Conservation (phyloP, 805 yeast genomes). For the Kluyveromyces nonfermentans region DNA sequence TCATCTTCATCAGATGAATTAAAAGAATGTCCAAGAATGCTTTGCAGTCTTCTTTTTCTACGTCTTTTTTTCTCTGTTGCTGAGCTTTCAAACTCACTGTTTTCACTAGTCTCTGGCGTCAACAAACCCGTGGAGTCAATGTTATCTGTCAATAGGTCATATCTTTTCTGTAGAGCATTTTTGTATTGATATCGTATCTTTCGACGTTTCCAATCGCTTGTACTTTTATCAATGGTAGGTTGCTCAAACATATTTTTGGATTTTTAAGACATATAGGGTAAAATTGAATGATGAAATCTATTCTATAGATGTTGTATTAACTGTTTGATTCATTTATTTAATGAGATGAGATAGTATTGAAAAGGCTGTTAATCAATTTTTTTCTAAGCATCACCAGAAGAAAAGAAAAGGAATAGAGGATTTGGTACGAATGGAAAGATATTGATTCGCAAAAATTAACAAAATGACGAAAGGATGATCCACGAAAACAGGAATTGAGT, state of each 20-base stretch:
- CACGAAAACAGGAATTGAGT: no score
- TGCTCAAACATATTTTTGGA: constrained; percentile 20
- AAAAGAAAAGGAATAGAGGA: not conserved
- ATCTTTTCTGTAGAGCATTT: constrained; percentile 14
- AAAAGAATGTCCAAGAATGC: constrained; percentile 15
- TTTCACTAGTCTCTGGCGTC: constrained; percentile 21
- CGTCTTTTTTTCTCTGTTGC: constrained; percentile 8
- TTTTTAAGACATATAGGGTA: not conserved
- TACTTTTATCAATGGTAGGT: constrained; percentile 14
- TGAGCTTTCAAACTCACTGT: constrained; percentile 10
- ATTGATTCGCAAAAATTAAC: no score
- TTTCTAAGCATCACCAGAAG: not conserved
- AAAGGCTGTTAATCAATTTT: not conserved
- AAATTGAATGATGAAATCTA: not conserved
- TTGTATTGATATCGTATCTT: constrained; percentile 24
- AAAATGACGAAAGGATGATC: no score
- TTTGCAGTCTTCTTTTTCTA: constrained; percentile 14
- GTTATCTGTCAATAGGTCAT: constrained; percentile 5
- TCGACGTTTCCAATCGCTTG: constrained; percentile 12
- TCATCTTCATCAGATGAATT: constrained; percentile 12
- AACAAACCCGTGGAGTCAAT: constrained; percentile 9
- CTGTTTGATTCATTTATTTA: not conserved
- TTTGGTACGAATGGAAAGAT: not conserved
- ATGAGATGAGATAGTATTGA: not conserved
- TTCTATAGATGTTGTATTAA: not conserved